Percentiles rank a stretch among this genome's conserved stretches.
These are phyloP conservation scores for Baorangia bicolor DNA, from an alignment of 768 basidiomycete genomes.

Conservation along the genomic window DNA sequence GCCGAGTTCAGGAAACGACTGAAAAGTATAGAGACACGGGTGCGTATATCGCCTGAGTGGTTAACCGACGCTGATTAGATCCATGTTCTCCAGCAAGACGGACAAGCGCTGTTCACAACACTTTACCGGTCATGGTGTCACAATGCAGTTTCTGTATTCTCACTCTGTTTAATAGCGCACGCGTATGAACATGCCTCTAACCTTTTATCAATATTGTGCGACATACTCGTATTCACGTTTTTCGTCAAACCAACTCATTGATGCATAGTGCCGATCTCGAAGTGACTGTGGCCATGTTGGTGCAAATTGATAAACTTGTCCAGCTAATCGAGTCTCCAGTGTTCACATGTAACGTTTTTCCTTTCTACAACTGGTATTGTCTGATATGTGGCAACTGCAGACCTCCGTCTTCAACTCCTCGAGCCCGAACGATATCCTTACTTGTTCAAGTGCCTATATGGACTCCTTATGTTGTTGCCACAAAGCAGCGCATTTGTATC, in stretches of 20 bases:
- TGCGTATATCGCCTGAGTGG: constrained; percentile 35
- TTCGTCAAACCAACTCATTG: not conserved
- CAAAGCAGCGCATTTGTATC: constrained; percentile 97
- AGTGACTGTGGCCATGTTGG: constrained; percentile 90
- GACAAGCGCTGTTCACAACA: constrained; percentile 91
- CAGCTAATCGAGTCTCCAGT: constrained; percentile 98
- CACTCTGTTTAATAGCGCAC: constrained; percentile 93
- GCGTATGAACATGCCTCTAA: constrained; percentile 99
- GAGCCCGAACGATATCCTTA: constrained; percentile 97
- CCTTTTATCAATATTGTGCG: constrained; percentile 91
- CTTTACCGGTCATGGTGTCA: constrained; percentile 99
- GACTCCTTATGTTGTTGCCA: constrained; percentile 93
- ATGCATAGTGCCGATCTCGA: constrained; percentile 84
- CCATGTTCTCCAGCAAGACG: constrained; percentile 67
- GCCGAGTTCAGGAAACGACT: constrained; percentile 90
- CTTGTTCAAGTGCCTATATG: constrained; percentile 97
- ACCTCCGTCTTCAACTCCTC: constrained; percentile 87
- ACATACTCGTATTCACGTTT: not conserved
- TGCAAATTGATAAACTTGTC: constrained; percentile 97
- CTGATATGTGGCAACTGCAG: constrained; percentile 35
- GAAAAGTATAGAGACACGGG: constrained; percentile 91
- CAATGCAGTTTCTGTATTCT: constrained; percentile 95
- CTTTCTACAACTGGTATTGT: not conserved
- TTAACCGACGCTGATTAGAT: not conserved
- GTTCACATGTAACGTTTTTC: constrained; percentile 76